Percentiles rank a stretch among this genome's conserved stretches.
Conservation (phyloP, 2,329 filamentous ascomycete species). For the Neocatenulostroma microsporum region DNA sequence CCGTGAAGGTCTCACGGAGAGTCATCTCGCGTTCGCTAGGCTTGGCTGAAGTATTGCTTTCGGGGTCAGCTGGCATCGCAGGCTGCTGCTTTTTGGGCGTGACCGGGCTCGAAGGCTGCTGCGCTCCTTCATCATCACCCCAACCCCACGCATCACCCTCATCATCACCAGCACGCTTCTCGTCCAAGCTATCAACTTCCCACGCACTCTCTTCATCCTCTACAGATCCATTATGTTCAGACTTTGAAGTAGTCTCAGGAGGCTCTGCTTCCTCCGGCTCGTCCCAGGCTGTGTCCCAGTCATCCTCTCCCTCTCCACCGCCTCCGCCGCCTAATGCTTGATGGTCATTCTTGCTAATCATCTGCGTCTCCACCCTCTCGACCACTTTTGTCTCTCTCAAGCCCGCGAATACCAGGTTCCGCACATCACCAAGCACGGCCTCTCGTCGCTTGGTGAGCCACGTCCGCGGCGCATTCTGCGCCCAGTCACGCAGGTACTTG, state of each 20-base stretch:
- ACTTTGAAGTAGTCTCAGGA: background rate
- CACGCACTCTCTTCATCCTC: slow-evolving; percentile 41
- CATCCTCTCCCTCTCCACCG: slow-evolving; percentile 40
- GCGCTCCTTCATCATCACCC: slow-evolving; percentile 61
- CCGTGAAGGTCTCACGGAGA: slow-evolving; percentile 75
- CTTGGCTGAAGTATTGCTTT: slow-evolving; percentile 18
- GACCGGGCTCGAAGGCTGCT: slow-evolving; percentile 16
- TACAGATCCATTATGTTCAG: slow-evolving; percentile 15
- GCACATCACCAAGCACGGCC: slow-evolving; percentile 65
- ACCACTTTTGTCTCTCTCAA: slow-evolving; percentile 62
- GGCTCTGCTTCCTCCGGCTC: slow-evolving; percentile 43
- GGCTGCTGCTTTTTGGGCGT: slow-evolving; percentile 17
- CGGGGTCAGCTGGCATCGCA: slow-evolving; percentile 5
- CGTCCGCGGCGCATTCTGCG: slow-evolving; percentile 66
- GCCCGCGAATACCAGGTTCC: slow-evolving; percentile 59
- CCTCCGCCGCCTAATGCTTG: slow-evolving; percentile 48
- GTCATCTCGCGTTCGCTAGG: slow-evolving; percentile 45
- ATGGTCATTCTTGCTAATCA: slow-evolving; percentile 62
- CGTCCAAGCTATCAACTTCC: slow-evolving; percentile 37
- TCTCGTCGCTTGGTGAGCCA: slow-evolving; percentile 85
- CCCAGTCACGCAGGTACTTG: slow-evolving; percentile 66
- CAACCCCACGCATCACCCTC: slow-evolving; percentile 72
- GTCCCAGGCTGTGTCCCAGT: slow-evolving; percentile 77
- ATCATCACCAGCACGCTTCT: slow-evolving; percentile 25
- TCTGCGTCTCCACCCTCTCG: slow-evolving; percentile 77